Evolutionary conservation across 805 yeast genomes (phyloP), one percentile per base, ranked within the genome.

Genomic region (Candida adriatica): DNA sequence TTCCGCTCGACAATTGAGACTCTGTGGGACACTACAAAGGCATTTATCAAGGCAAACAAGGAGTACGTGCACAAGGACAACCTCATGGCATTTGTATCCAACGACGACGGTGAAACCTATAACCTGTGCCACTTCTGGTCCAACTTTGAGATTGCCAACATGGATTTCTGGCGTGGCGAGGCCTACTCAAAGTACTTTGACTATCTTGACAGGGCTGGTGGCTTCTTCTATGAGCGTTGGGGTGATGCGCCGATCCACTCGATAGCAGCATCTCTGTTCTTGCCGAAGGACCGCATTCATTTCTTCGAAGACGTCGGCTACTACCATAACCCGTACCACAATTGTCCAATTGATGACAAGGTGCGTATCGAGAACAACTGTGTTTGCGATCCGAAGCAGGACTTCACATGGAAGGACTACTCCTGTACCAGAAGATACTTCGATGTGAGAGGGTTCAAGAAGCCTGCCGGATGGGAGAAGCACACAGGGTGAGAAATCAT

Each of bases 161-260:
- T 84, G 56, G 68, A 72, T 34, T 72, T 85, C 55, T 83, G 86
- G 85, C 69, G 92, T 53, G 58, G 73, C 13, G 73, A 77, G 31
- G 84, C 84, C 7, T 86, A 86, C 53, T 46, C 58, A 27, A 67
- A 70, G 35, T 86, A 79, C 58, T 86, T 86, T 47, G 80, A 82
- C 13, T 62, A 68, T 46, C 69, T 86, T 49, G 95, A 86, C 58
- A 57, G 72, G 40, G 72, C 79, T 11, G 95, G 95, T 55, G 95
- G 95, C n/a, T 86, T 86, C 62, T 86, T 81, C 63, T 86, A 85
- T 57, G 87, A 82, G 64, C 71, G 95, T 59, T 84, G 94, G 95
- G 94, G 95, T 47, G 95, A 85, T 58, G 95, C 94, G 17, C 95
- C 95, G 21, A 79, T 85, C 30, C 95, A 85, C 58, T 81, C 94